phyloP scores from a whole-genome alignment of 176 grass and related monocot species.

The Zea mays region Zm-B73-REFERENCE-NAM-5.0 NC_050098.1:128496501-128497000 shows the following conservation, averaged over 20 bases:
- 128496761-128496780: background rate
- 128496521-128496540: no score
- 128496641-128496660: background rate
- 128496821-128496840: background rate
- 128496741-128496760: background rate
- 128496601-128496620: background rate
- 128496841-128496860: background rate
- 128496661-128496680: no score
- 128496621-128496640: background rate
- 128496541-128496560: background rate
- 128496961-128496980: background rate
- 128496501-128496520: no score
- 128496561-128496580: background rate
- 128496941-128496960: background rate
- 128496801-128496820: background rate
- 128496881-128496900: background rate
- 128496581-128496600: background rate
- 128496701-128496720: background rate
- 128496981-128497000: slow-evolving; percentile 36
- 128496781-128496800: background rate
- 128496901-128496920: background rate
- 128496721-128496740: no score
- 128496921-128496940: background rate
- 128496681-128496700: background rate
- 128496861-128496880: background rate